Conservation (phyloP, 108 stramenopile genomes). For the Fistulifera pelliculosa region DNA sequence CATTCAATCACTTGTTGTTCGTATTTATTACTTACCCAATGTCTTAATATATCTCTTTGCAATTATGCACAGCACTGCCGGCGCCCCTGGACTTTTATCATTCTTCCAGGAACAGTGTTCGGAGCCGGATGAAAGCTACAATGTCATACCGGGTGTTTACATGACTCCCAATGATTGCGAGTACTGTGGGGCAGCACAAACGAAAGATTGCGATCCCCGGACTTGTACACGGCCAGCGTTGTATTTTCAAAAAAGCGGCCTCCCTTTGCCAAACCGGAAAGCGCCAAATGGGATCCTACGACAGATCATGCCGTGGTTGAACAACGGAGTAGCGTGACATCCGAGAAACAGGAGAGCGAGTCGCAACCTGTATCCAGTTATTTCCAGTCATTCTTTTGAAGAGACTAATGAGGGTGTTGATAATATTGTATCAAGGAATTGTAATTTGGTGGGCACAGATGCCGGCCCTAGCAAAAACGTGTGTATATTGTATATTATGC, state of each 20-base stretch:
- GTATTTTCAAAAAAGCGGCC: slow-evolving; percentile 21
- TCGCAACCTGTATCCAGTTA: no score
- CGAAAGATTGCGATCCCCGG: slow-evolving; percentile 6
- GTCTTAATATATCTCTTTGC: no score
- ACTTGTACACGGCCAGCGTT: slow-evolving; percentile 16
- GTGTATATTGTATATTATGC: no score
- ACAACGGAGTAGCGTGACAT: no score
- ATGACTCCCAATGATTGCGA: slow-evolving; percentile 14
- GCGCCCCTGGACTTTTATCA: slow-evolving; percentile 14
- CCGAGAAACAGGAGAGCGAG: no score
- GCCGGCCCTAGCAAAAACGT: no score
- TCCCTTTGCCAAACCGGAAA: slow-evolving; percentile 17
- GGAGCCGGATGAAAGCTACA: neutral
- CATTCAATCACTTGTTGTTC: no score
- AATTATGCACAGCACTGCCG: slow-evolving; percentile 12
- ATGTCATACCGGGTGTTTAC: slow-evolving; percentile 9
- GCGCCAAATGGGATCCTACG: slow-evolving; percentile 4
- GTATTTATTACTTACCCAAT: no score
- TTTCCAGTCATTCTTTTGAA: no score
- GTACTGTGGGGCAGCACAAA: slow-evolving; percentile 17
- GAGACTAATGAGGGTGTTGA: no score
- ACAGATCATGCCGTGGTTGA: slow-evolving; percentile 5
- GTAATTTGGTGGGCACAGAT: no score
- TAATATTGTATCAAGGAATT: no score
- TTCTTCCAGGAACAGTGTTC: neutral